Evolutionary conservation across 257 asterid genomes (phyloP).

Genomic region (Nicotiana noctiflora): DNA sequence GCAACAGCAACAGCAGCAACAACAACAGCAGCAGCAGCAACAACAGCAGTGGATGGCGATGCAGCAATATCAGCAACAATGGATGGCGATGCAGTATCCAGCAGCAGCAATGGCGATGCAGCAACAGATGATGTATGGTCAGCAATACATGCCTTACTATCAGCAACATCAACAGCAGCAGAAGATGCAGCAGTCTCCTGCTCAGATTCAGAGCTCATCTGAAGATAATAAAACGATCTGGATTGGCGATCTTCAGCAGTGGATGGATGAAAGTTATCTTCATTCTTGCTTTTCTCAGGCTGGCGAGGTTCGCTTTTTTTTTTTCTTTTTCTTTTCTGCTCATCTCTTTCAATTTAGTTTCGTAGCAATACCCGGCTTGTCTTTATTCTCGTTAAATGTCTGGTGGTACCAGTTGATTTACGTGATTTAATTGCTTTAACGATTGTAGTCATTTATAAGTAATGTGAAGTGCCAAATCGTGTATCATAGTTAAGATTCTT

Average conservation of each 20-base stretch:
- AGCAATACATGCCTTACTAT: constrained; percentile 77
- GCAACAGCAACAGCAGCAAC: constrained; percentile 33
- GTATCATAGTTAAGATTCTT: background rate
- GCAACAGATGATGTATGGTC: constrained; percentile 79
- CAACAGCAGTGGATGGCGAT: constrained; percentile 86
- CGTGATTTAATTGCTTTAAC: background rate
- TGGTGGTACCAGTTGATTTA: background rate
- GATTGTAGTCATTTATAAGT: background rate
- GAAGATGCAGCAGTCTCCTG: constrained; percentile 24
- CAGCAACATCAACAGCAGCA: constrained; percentile 49
- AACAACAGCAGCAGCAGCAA: constrained; percentile 57
- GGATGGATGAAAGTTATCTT: constrained; percentile 96
- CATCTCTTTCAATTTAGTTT: too few relatives aligned
- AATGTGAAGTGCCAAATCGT: background rate
- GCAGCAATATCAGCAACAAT: constrained; percentile 96
- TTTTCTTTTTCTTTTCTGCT: background rate
- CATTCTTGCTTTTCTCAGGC: constrained; percentile 65
- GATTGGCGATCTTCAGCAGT: constrained; percentile 97
- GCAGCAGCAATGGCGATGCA: constrained; percentile 62
- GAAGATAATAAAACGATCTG: constrained; percentile 93
- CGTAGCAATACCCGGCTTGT: background rate
- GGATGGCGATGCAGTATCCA: constrained; percentile 97
- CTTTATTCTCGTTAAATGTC: background rate
- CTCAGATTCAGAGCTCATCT: constrained; percentile 54
- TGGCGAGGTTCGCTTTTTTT: constrained; percentile 52